Conservation (phyloP, 345 rosid genomes). For the Erysimum cheiranthoides region DNA sequence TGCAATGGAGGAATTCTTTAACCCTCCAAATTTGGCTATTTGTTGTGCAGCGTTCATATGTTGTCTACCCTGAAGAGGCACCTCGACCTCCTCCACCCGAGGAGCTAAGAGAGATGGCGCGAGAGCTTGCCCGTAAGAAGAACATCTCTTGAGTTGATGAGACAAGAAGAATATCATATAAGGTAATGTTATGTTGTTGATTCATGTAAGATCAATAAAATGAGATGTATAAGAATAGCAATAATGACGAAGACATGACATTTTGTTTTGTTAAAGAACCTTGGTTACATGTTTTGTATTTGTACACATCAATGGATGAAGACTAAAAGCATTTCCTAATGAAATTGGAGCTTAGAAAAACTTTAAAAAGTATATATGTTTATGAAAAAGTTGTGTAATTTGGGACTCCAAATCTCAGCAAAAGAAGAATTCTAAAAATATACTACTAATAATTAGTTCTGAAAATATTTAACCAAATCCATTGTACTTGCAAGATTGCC, state of each 20-base stretch:
- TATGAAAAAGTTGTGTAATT: neutral
- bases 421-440: too few species aligned
- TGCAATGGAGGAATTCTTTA: neutral
- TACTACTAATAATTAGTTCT: too few species aligned
- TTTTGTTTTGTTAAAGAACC: slow-evolving; percentile 9
- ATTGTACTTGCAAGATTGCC: slow-evolving; percentile 8
- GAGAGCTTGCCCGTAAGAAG: slow-evolving; percentile 57
- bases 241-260: neutral
- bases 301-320: neutral
- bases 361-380: neutral
- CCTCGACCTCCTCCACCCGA: slow-evolving; percentile 58
- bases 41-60: slow-evolving; percentile 48
- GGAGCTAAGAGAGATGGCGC: slow-evolving; percentile 61
- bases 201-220: neutral
- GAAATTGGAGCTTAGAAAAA: too few species aligned
- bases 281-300: neutral
- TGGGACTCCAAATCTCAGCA: too few species aligned
- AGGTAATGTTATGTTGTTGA: slow-evolving; percentile 20
- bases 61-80: slow-evolving; percentile 54
- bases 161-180: neutral
- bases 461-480: neutral
- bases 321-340: neutral
- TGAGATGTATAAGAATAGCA: slow-evolving; percentile 11
- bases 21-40: neutral
- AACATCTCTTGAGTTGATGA: slow-evolving; percentile 21